phyloP scores from a whole-genome alignment of 768 basidiomycete genomes.

The Tylopilus intermedius region DNA sequence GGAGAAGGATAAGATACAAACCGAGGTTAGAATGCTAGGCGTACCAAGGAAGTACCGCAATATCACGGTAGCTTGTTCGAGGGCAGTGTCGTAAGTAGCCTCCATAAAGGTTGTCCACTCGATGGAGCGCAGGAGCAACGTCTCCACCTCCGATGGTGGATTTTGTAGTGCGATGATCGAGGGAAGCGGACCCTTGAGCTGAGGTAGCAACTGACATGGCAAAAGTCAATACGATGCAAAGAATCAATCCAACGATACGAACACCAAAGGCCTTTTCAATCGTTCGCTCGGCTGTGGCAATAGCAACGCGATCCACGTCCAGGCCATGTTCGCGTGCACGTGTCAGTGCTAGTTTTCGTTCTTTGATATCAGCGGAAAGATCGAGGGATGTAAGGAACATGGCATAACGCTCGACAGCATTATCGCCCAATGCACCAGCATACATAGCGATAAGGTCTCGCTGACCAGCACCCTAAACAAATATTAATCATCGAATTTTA shows the following conservation, averaged over 20 bases:
- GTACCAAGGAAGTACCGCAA: constrained; percentile 85
- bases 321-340: constrained; percentile 82
- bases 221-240: constrained; percentile 6
- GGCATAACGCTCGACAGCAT: constrained; percentile 89
- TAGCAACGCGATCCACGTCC: constrained; percentile 74
- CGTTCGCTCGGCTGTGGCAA: constrained; percentile 72
- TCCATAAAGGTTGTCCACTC: constrained; percentile 88
- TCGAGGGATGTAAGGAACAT: constrained; percentile 79
- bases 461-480: constrained; percentile 60
- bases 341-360: constrained; percentile 64
- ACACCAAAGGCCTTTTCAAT: constrained; percentile 69
- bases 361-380: constrained; percentile 54
- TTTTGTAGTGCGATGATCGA: constrained; percentile 55
- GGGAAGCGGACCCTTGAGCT: constrained; percentile 53
- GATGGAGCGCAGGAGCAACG: constrained; percentile 73
- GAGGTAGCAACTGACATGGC: constrained; percentile 44
- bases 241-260: constrained; percentile 13
- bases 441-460: constrained; percentile 90
- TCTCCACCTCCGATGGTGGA: constrained; percentile 53
- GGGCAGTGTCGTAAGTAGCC: constrained; percentile 68
- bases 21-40: constrained; percentile 18
- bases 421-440: constrained; percentile 83
- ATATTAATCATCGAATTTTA: not conserved
- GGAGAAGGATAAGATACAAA: constrained; percentile 1
- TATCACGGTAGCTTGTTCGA: constrained; percentile 85